Evolutionary conservation across 1,284 basidiomycete genomes (phyloP).

Genomic region (Retiboletus flavoniger): DNA sequence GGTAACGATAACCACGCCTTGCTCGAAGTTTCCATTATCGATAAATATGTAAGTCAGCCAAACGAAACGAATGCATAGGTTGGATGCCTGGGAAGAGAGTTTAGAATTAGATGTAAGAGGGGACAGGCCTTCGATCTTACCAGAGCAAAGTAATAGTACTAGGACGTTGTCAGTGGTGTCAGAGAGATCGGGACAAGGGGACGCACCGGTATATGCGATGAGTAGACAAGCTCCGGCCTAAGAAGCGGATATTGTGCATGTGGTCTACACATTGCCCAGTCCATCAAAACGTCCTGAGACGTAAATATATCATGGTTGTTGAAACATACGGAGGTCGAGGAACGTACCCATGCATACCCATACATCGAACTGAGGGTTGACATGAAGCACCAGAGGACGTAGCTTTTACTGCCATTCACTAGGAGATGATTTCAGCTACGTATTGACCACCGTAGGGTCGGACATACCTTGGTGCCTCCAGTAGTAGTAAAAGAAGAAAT

Average conservation of each 20-base stretch:
- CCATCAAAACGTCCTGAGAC: conserved; percentile 71
- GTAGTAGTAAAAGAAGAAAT: conserved; percentile 64
- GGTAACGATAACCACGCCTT: conserved; percentile 70
- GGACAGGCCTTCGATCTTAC: conserved; percentile 38
- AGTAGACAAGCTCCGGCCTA: conserved; percentile 74
- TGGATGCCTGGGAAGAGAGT: conserved; percentile 50
- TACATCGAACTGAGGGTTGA: conserved; percentile 69
- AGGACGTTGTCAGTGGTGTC: conserved; percentile 1
- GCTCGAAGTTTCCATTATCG: conserved; percentile 46
- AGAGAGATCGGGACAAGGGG: neutral
- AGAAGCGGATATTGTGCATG: conserved; percentile 64
- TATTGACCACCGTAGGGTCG: neutral
- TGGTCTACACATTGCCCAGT: conserved; percentile 76
- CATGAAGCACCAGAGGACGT: conserved; percentile 65
- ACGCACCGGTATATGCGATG: conserved; percentile 57
- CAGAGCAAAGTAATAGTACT: conserved; percentile 76
- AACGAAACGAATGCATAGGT: conserved; percentile 74
- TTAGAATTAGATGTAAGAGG: neutral
- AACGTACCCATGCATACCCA: conserved; percentile 73
- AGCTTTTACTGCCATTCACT: conserved; percentile 43
- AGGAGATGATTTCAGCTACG: neutral
- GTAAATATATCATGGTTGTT: neutral
- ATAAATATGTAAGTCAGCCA: conserved; percentile 81
- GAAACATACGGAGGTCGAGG: neutral
- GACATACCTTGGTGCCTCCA: conserved; percentile 57